phyloP scores from a whole-genome alignment of 2,329 filamentous ascomycete genomes.

The Trichoderma sp. region DNA sequence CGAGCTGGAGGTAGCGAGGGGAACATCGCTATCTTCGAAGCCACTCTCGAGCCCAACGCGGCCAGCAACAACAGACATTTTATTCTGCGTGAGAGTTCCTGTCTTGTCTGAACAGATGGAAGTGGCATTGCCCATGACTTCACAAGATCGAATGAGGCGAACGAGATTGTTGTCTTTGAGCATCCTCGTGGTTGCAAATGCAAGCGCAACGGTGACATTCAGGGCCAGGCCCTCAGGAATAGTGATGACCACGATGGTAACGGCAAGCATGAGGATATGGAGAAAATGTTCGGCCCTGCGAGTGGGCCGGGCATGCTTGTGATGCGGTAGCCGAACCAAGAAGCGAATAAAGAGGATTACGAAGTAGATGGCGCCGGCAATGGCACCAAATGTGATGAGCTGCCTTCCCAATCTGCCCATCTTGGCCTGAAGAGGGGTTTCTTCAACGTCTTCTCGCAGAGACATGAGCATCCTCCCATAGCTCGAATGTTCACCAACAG shows the following conservation, averaged over 20 bases:
- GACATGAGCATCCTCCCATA: slow-evolving; percentile 80
- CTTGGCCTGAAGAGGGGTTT: slow-evolving; percentile 76
- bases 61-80: slow-evolving; percentile 62
- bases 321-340: slow-evolving; percentile 37
- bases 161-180: slow-evolving; percentile 64
- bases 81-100: slow-evolving; percentile 64
- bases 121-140: slow-evolving; percentile 66
- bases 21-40: slow-evolving; percentile 41
- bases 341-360: slow-evolving; percentile 45
- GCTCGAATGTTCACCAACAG: slow-evolving; percentile 71
- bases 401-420: slow-evolving; percentile 76
- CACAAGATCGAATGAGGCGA: slow-evolving; percentile 59
- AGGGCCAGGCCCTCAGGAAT: slow-evolving; percentile 63
- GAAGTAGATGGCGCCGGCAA: slow-evolving; percentile 47
- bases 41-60: slow-evolving; percentile 48
- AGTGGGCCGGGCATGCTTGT: slow-evolving; percentile 45
- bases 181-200: slow-evolving; percentile 65
- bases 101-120: slow-evolving; percentile 68
- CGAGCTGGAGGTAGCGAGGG: slow-evolving; percentile 20
- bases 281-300: slow-evolving; percentile 60
- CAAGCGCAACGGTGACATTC: slow-evolving; percentile 62
- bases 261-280: slow-evolving; percentile 58
- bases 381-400: slow-evolving; percentile 53
- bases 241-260: slow-evolving; percentile 61
- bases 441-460: slow-evolving; percentile 72